Base-by-base conservation (phyloP, 768 basidiomycete species). In the Galerina sulciceps region DNA sequence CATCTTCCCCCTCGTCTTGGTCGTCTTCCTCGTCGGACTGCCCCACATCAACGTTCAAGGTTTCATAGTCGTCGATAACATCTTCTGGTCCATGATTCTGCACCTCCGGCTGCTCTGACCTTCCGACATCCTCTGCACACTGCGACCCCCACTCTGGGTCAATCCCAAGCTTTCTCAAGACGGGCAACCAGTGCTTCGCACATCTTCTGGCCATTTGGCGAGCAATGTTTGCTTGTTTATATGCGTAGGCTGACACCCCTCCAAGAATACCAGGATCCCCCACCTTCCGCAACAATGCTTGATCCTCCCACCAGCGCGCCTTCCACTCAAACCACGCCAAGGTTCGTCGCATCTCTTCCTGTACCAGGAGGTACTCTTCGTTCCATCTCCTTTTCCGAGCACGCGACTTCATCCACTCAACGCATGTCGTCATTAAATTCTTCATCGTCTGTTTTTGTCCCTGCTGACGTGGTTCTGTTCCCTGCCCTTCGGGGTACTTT, bases 341-440 rank as follows among this genome's bases (percentile, higher is more conserved):
- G 1, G 43, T 15, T 1, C 53, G 0, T 15, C 48, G 31, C 61
- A 62, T 62, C 15, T 62, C 57, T 14, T 62, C 57, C 17, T 55
- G 52, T 0, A 62, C 20, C 5, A 62, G 37, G 2, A 47, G 17
- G n/a, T 22, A 62, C 26, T 62, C 61, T 31, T 62, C 61, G 11
- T 43, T 4, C 57, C 61, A 62, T 10, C 57, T 3, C 22, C 36
- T 48, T 36, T 17, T 50, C 15, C 49, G 14, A 2, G 49, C 49
- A 0, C 6, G 1, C 1, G 49, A 36, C 35, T 55, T 63, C n/a
- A 26, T 47, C 62, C 62, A 63, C 20, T 63, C 59, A 2, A 57
- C 59, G 45, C 59, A 63, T 54, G n/a, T 49, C 38, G 4, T 57
- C 55, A 20, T 59, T 42, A 15, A 58, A 53, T n/a, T 58, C 53